Evolutionary conservation across 441 rosid species (phyloP).

Genomic region (Gossypium davidsonii): DNA sequence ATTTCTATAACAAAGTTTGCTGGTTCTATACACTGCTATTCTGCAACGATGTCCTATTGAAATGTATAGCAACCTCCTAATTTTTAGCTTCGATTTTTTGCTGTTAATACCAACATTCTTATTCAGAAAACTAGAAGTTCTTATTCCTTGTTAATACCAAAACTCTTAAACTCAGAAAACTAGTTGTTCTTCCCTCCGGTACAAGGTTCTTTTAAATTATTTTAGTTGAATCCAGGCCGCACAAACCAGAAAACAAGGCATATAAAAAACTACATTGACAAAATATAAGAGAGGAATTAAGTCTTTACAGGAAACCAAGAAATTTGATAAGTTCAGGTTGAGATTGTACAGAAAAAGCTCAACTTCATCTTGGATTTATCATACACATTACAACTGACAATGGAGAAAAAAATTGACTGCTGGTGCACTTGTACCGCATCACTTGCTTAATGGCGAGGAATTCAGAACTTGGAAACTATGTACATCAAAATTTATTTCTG

Average conservation of each 20-base stretch:
- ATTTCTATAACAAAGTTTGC: neutral
- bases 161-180: neutral
- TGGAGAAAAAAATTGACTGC: neutral
- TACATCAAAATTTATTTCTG: constrained; percentile 5
- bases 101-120: constrained; percentile 6
- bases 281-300: neutral
- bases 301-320: neutral
- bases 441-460: constrained; percentile 1
- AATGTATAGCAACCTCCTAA: constrained; percentile 4
- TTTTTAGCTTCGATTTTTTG: neutral
- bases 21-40: neutral
- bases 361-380: constrained; percentile 7
- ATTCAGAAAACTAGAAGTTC: neutral
- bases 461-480: neutral
- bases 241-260: neutral
- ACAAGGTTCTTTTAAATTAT: neutral
- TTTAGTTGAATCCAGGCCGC: neutral
- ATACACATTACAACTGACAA: neutral
- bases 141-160: neutral
- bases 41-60: neutral
- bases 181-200: neutral
- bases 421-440: neutral
- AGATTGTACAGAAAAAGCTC: neutral
- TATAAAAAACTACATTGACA: neutral
- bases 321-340: neutral